phyloP scores from a whole-genome alignment of 352 stramenopile genomes.

The Heterotrichella gracilis region DNA sequence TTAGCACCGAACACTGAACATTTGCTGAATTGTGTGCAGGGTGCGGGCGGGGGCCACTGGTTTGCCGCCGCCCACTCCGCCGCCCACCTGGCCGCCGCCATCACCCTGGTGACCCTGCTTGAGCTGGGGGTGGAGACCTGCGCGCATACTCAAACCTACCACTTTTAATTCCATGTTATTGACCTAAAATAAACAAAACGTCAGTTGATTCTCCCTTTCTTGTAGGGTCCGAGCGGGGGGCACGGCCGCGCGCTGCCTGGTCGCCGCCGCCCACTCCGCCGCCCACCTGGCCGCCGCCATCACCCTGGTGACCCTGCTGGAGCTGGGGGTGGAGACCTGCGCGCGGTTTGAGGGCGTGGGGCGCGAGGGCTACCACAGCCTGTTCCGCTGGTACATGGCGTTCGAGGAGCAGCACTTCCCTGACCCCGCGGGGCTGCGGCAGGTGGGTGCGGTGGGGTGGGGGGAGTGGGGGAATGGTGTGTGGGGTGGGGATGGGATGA shows the following conservation, averaged over 20 bases:
- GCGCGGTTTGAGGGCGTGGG: conserved; percentile 23
- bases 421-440: conserved; percentile 14
- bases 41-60: too few species aligned
- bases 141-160: conserved; percentile 23
- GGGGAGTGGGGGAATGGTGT: too few species aligned
- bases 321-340: conserved; percentile 24
- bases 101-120: conserved; percentile 28
- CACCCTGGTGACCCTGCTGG: conserved; percentile 24
- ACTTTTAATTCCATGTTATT: too few species aligned
- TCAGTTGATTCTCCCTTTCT: conserved; percentile 17
- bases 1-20: too few species aligned
- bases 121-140: conserved; percentile 23
- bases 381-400: conserved; percentile 14
- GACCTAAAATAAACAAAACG: conserved; percentile 16
- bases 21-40: too few species aligned
- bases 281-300: conserved; percentile 23
- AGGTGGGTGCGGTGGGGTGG: conserved; percentile 9
- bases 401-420: conserved; percentile 16
- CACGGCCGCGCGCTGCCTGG: conserved; percentile 15
- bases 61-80: conserved; percentile 21
- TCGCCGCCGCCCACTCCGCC: conserved; percentile 18
- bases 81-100: conserved; percentile 26
- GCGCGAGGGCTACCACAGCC: conserved; percentile 11
- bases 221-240: conserved; percentile 21
- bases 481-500: too few species aligned